Conservation (phyloP, 2,329 filamentous ascomycete species). For the Chrysoporthe austroafricana region DNA sequence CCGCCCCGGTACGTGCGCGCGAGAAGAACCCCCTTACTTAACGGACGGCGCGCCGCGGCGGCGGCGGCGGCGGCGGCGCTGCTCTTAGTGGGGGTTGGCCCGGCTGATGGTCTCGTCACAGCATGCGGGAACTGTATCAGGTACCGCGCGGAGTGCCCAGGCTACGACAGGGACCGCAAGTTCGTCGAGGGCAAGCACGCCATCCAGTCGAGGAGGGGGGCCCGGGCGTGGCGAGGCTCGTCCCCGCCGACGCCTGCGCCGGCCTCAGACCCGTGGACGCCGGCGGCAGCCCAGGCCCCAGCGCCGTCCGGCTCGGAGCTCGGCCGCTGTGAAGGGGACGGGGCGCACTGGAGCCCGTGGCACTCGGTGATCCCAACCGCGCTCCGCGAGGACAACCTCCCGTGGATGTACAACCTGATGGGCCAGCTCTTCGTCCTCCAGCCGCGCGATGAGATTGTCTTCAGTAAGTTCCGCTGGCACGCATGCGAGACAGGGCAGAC, state of each 20-base stretch:
- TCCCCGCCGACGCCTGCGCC: slow-evolving; percentile 4
- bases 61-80: too few species aligned
- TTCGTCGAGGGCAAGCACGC: slow-evolving; percentile 46
- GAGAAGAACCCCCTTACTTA: background rate
- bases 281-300: background rate
- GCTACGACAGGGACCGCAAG: slow-evolving; percentile 45
- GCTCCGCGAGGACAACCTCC: slow-evolving; percentile 7
- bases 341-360: background rate
- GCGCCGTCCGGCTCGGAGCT: background rate
- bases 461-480: background rate
- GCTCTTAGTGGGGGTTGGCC: too few species aligned
- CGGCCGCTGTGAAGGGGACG: background rate
- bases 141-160: slow-evolving; percentile 44
- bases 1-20: slow-evolving; percentile 37
- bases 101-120: slow-evolving; percentile 5
- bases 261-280: background rate
- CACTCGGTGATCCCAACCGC: background rate
- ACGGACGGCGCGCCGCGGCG: too few species aligned
- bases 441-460: slow-evolving; percentile 20
- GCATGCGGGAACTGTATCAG: slow-evolving; percentile 44
- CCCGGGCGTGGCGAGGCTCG: background rate
- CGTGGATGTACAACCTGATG: slow-evolving; percentile 22
- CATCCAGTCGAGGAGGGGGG: slow-evolving; percentile 37
- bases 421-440: slow-evolving; percentile 19
- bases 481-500: slow-evolving; percentile 16